Percentiles rank a stretch among this genome's conserved stretches.
phyloP scores from a whole-genome alignment of 2,329 filamentous ascomycete genomes.

The Sporothrix variecibatus region DNA sequence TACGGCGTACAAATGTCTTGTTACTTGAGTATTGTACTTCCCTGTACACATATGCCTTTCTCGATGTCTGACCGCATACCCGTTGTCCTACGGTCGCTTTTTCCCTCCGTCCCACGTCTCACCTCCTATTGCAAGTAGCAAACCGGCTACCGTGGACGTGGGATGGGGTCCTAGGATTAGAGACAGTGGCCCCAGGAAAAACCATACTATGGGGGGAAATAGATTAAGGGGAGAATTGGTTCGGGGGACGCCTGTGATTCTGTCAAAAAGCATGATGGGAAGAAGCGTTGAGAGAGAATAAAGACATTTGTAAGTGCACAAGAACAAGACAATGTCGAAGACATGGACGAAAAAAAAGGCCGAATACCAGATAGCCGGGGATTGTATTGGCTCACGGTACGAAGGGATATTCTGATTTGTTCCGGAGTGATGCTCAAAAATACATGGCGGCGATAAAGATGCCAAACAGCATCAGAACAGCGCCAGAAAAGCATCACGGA shows the following conservation, averaged over 20 bases:
- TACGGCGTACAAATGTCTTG: not conserved
- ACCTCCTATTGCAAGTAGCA: not conserved
- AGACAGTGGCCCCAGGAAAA: not conserved
- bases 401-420: not conserved
- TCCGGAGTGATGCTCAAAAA: not conserved
- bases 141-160: not conserved
- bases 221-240: not conserved
- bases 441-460: not conserved
- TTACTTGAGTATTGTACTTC: not conserved
- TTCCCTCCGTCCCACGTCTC: not conserved
- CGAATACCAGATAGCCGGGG: not conserved
- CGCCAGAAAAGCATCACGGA: not conserved
- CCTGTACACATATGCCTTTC: not conserved
- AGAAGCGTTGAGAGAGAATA: not conserved
- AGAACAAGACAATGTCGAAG: not conserved
- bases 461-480: not conserved
- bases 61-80: not conserved
- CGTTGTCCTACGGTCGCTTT: not conserved
- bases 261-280: not conserved
- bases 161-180: not conserved
- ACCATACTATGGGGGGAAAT: not conserved
- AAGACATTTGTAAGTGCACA: not conserved
- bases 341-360: not conserved
- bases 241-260: not conserved
- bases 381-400: not conserved